phyloP scores from a whole-genome alignment of 179 eudicot genomes.

The Drosera spatulata region DNA sequence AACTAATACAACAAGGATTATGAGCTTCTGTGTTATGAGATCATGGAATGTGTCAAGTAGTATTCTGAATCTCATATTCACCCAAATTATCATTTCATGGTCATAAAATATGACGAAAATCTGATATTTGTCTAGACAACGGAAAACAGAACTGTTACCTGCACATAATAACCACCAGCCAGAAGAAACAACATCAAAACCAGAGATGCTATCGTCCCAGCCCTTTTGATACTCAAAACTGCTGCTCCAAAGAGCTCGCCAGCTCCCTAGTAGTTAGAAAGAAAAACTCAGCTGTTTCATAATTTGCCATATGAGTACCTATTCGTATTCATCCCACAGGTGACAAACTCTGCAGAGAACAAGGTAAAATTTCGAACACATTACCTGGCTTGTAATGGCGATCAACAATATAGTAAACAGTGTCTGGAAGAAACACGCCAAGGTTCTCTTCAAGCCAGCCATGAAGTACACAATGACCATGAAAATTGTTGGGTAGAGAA shows the following conservation, averaged over 20 bases:
- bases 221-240: constrained; percentile 73
- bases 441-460: constrained; percentile 79
- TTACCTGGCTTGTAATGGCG: constrained; percentile 85
- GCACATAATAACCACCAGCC: constrained; percentile 96
- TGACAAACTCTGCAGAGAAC: background rate
- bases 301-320: no score
- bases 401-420: constrained; percentile 49
- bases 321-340: no score
- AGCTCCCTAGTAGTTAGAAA: constrained; percentile 49
- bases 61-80: no score
- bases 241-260: constrained; percentile 97
- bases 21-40: no score
- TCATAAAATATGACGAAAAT: no score
- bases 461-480: constrained; percentile 86
- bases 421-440: constrained; percentile 61
- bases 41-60: no score
- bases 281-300: no score
- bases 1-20: no score
- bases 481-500: constrained; percentile 68
- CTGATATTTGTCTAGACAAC: no score
- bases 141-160: constrained; percentile 24
- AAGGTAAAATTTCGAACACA: background rate
- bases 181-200: constrained; percentile 92
- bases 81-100: no score
- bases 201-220: constrained; percentile 88